A percentile compares a stretch with the other conserved stretches of the same genome.
Evolutionary conservation across 1,284 basidiomycete species (phyloP).

Genomic region (Schizophyllum commune): DNA sequence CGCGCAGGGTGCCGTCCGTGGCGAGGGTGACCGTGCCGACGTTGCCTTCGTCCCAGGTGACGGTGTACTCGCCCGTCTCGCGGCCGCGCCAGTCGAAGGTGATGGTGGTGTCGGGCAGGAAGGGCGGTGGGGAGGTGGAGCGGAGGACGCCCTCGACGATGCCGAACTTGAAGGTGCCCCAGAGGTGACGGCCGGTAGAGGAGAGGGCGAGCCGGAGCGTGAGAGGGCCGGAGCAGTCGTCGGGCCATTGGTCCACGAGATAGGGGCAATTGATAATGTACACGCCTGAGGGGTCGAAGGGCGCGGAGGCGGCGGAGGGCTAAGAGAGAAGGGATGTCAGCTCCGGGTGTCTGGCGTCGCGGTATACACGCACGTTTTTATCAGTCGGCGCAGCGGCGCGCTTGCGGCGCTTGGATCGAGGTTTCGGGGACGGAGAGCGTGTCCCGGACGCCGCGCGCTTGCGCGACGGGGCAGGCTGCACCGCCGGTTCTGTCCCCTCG

Average conservation of each 20-base stretch:
- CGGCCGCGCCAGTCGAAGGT: conserved; percentile 18
- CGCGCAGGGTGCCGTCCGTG: conserved; percentile 9
- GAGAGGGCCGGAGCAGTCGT: not conserved
- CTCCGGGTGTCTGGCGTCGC: too few species aligned
- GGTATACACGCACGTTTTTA: too few species aligned
- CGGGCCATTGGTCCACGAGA: conserved; percentile 12
- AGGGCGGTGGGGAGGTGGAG: conserved; percentile 10
- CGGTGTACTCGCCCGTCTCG: conserved; percentile 13
- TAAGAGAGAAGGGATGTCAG: too few species aligned
- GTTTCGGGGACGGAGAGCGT: too few species aligned
- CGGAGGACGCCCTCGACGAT: conserved; percentile 18
- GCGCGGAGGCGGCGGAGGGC: too few species aligned
- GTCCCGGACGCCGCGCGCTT: too few species aligned
- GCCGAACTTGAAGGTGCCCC: conserved; percentile 21
- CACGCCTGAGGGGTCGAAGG: conserved; percentile 6
- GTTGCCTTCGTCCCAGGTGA: conserved; percentile 15
- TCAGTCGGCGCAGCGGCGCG: too few species aligned
- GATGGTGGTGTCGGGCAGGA: conserved; percentile 7
- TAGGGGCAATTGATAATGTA: conserved; percentile 15
- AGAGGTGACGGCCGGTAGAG: conserved; percentile 17
- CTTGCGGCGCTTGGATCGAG: too few species aligned
- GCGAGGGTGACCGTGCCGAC: conserved; percentile 17
- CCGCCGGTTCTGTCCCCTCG: too few species aligned
- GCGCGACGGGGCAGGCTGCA: too few species aligned
- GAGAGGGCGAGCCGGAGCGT: conserved; percentile 15